These are phyloP conservation scores for Aspergillus glaucus DNA, from an alignment of 2,329 filamentous ascomycete genomes.

Conservation along the genomic window DNA sequence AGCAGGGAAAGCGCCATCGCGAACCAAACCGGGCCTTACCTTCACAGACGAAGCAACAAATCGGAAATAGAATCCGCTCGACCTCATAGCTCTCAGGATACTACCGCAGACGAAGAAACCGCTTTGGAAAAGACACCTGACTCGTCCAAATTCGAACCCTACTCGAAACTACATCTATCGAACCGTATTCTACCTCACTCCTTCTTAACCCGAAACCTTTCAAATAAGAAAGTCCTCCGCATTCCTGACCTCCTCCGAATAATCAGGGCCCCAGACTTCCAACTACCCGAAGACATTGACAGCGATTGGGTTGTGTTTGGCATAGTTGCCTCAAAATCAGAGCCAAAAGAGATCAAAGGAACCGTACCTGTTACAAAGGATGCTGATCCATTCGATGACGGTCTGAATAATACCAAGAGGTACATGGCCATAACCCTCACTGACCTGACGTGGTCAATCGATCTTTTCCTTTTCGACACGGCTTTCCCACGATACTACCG, in stretches of 20 bases:
- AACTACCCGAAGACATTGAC: constrained; percentile 70
- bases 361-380: constrained; percentile 34
- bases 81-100: constrained; percentile 11
- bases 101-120: constrained; percentile 12
- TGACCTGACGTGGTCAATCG: constrained; percentile 83
- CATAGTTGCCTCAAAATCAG: constrained; percentile 81
- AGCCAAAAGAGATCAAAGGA: constrained; percentile 59
- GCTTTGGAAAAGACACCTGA: constrained; percentile 35
- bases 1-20: constrained; percentile 10
- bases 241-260: constrained; percentile 74
- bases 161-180: constrained; percentile 76
- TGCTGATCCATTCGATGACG: constrained; percentile 43
- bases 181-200: constrained; percentile 77
- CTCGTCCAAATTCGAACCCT: constrained; percentile 69
- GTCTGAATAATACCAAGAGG: constrained; percentile 60
- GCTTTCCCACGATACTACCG: constrained; percentile 94
- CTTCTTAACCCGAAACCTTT: constrained; percentile 69
- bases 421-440: constrained; percentile 90
- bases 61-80: constrained; percentile 12
- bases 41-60: constrained; percentile 17
- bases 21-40: constrained; percentile 15
- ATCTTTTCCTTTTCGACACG: constrained; percentile 84
- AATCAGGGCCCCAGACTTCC: constrained; percentile 76
- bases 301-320: constrained; percentile 85
- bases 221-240: constrained; percentile 67